These are phyloP conservation scores for Citropsis articulata DNA, from an alignment of 345 rosid species.

Conservation along the genomic window DNA sequence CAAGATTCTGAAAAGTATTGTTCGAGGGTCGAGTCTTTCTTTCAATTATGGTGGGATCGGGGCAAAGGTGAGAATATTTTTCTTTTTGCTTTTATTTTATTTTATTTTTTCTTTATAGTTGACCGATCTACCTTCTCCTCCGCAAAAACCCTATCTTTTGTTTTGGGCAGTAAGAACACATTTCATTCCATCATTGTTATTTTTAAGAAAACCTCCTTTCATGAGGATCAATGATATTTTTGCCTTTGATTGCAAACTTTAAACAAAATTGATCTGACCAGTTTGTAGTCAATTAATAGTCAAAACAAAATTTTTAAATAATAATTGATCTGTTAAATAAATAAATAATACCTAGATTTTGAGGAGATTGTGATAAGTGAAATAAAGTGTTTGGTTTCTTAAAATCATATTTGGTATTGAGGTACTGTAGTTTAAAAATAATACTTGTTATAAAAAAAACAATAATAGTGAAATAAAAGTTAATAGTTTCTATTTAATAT, in stretches of 20 bases:
- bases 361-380: no score
- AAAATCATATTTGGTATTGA: fast-evolving
- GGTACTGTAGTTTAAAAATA: fast-evolving
- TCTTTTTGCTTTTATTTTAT: neutral
- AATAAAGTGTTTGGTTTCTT: no score
- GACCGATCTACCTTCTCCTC: neutral
- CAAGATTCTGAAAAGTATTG: slow-evolving; percentile 7
- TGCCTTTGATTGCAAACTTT: neutral
- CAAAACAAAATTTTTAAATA: no score
- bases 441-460: fast-evolving
- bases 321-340: no score
- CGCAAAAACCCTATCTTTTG: no score
- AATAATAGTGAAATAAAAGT: no score
- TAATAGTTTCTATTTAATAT: no score
- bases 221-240: neutral
- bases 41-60: slow-evolving; percentile 9
- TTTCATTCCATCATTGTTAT: no score
- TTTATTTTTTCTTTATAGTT: neutral
- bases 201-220: neutral
- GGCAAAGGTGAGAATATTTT: neutral
- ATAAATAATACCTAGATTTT: no score
- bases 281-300: no score
- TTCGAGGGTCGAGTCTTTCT: slow-evolving; percentile 11
- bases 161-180: no score
- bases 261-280: neutral